phyloP scores from a whole-genome alignment of 345 rosid genomes.

The Garcia nutans region DNA sequence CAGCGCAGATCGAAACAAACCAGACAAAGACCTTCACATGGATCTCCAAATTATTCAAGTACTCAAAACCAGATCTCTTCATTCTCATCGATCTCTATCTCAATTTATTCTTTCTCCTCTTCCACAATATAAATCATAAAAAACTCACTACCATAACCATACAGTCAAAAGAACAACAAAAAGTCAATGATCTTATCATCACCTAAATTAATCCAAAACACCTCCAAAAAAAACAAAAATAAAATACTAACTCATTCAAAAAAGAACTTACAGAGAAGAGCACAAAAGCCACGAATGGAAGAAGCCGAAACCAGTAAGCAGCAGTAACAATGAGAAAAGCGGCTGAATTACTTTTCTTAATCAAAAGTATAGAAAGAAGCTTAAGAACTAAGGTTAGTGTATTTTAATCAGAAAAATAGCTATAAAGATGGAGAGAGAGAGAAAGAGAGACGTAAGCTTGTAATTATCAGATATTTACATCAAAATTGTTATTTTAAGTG shows the following conservation, averaged over 20 bases:
- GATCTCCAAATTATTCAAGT: conserved; percentile 49
- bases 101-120: conserved; percentile 20
- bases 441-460: conserved; percentile 3
- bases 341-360: conserved; percentile 15
- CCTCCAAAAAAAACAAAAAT: neutral
- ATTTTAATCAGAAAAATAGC: neutral
- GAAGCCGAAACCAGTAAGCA: conserved; percentile 18
- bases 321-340: conserved; percentile 20
- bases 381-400: conserved; percentile 55
- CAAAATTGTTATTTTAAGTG: neutral
- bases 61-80: conserved; percentile 49
- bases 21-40: conserved; percentile 37
- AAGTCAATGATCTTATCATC: neutral
- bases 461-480: neutral
- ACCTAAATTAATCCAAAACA: conserved; percentile 12
- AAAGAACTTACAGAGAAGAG: conserved; percentile 23
- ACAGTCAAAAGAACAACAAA: conserved; percentile 8
- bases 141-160: conserved; percentile 19
- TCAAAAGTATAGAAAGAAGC: conserved; percentile 31
- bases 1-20: conserved; percentile 55
- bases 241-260: conserved; percentile 18
- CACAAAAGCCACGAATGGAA: conserved; percentile 7
- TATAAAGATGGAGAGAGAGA: neutral
- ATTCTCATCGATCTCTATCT: conserved; percentile 46
- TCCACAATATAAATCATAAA: conserved; percentile 33